These are phyloP conservation scores for Botrytis cinerea DNA, from an alignment of 2,329 filamentous ascomycete species.

Conservation along the genomic window DNA sequence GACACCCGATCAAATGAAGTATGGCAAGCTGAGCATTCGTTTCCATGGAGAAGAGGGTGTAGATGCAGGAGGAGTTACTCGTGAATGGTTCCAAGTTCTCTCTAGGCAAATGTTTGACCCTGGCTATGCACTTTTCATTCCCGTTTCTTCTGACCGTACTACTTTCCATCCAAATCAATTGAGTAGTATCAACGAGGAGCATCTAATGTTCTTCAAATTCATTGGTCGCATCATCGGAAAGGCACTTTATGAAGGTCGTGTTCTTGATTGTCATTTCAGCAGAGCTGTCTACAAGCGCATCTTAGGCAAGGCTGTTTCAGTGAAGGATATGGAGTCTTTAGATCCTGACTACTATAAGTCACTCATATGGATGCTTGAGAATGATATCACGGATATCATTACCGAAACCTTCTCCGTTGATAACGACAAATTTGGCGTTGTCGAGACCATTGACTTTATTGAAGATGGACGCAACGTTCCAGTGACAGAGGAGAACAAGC, in stretches of 20 bases:
- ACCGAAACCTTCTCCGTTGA: slow-evolving; percentile 95
- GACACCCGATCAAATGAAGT: slow-evolving; percentile 95
- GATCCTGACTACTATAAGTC: slow-evolving; percentile 99
- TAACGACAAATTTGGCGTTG: slow-evolving; percentile 90
- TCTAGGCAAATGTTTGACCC: slow-evolving; percentile 98
- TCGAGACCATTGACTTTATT: slow-evolving; percentile 81
- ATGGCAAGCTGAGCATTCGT: slow-evolving; percentile 94
- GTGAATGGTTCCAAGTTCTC: slow-evolving; percentile 99
- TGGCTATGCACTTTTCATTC: slow-evolving; percentile 94
- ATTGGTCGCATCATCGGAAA: slow-evolving; percentile 98
- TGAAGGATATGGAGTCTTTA: slow-evolving; percentile 99
- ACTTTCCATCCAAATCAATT: slow-evolving; percentile 98
- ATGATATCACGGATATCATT: slow-evolving; percentile 94
- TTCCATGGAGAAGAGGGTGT: slow-evolving; percentile 98
- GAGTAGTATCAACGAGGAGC: slow-evolving; percentile 91
- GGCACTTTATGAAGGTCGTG: slow-evolving; percentile 90
- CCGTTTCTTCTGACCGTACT: slow-evolving; percentile 93
- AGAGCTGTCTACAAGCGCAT: slow-evolving; percentile 98
- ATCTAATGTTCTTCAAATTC: slow-evolving; percentile 98
- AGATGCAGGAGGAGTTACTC: slow-evolving; percentile 93
- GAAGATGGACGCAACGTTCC: slow-evolving; percentile 86
- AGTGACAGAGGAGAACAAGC: slow-evolving; percentile 97
- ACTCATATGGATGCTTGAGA: slow-evolving; percentile 96
- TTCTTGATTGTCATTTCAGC: slow-evolving; percentile 98
- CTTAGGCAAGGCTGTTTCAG: slow-evolving; percentile 87